Evolutionary conservation across 2,329 filamentous ascomycete species (phyloP), one percentile per base, ranked within the genome.

Genomic region (Lasiodiplodia citricola): DNA sequence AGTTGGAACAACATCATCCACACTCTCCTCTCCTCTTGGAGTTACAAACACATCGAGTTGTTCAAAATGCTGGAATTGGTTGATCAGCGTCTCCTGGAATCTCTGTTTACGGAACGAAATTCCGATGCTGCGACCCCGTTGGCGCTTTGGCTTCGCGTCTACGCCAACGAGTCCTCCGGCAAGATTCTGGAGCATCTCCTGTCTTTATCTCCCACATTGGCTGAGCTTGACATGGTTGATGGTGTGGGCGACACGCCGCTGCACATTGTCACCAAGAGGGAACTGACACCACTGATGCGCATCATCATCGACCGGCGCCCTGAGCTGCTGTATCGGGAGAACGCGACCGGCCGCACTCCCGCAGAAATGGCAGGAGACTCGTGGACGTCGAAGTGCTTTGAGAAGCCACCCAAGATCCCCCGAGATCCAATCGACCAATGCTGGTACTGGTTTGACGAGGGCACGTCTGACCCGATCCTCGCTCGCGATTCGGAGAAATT

Each of bases 261-360:
- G 0, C 91, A 93, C 73, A 85, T 83, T 0, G 83, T 86, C 13
- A 83, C 89, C 23, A 75, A 78, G 8, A 73, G 78, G 14, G 72
- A 80, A 44, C 72, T 81, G 8, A 75, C 74, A 44, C 72, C 85
- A 1, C 73, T 81, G 50, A 78, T 81, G 16, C 74, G 81, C 2
- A 73, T 92, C 3, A 76, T 81, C 63, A 79, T 94, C 13, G 80
- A 86, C 11, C 81, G 81, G 71, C 83, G 87, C 21, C 87, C 90
- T 0, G 82, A 84, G 31, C 82, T 94, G 1, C 80, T 93, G 0
- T 85, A 87, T 72, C 87, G 89, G 25, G 93, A 96, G 76, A 94
- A 94, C 72, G 88, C 91, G 0, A 91, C 91, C 0, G 93, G 93
- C 1, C 85, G 87, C 18, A 96, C 92, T 0, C 90, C 92, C 0